Evolutionary conservation across 345 rosid species (phyloP).

Genomic region (Cardamine resedifolia): DNA sequence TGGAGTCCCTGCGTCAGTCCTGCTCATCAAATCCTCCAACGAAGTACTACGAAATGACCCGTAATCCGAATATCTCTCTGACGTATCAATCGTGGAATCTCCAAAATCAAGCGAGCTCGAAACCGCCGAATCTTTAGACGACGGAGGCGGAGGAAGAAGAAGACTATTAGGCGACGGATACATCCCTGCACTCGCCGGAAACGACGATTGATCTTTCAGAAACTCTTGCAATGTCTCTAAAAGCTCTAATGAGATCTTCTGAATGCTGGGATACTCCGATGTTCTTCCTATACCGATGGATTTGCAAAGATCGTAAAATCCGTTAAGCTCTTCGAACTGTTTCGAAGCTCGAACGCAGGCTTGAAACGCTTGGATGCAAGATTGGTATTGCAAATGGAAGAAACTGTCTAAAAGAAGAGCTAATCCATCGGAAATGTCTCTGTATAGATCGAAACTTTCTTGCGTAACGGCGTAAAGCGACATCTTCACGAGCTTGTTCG

Average conservation of each 20-base stretch:
- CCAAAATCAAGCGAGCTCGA: slow-evolving; percentile 32
- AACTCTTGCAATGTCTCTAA: slow-evolving; percentile 75
- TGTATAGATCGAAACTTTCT: slow-evolving; percentile 83
- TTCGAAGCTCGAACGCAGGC: slow-evolving; percentile 60
- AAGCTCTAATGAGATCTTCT: slow-evolving; percentile 69
- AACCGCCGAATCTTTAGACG: slow-evolving; percentile 12
- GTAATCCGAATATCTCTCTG: slow-evolving; percentile 41
- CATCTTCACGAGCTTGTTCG: slow-evolving; percentile 50
- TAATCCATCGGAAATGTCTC: slow-evolving; percentile 66
- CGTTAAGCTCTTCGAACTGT: slow-evolving; percentile 66
- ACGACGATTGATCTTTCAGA: slow-evolving; percentile 69
- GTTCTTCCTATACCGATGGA: slow-evolving; percentile 59
- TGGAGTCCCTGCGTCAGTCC: slow-evolving; percentile 38
- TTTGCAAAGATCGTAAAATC: slow-evolving; percentile 59
- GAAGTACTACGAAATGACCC: slow-evolving; percentile 48
- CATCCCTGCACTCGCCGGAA: slow-evolving; percentile 38
- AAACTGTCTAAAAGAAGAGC: slow-evolving; percentile 63
- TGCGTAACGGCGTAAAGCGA: slow-evolving; percentile 54
- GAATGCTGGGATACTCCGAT: slow-evolving; percentile 80
- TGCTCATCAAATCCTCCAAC: slow-evolving; percentile 56
- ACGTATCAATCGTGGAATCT: slow-evolving; percentile 29
- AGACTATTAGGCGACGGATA: slow-evolving; percentile 33
- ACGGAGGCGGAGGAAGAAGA: slow-evolving; percentile 24
- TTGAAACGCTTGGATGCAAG: slow-evolving; percentile 62
- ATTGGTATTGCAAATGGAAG: slow-evolving; percentile 64